Percentiles rank a stretch among this genome's conserved stretches.
These are phyloP conservation scores for Pichia paraexigua DNA, from an alignment of 805 yeast genomes.

Conservation along the genomic window DNA sequence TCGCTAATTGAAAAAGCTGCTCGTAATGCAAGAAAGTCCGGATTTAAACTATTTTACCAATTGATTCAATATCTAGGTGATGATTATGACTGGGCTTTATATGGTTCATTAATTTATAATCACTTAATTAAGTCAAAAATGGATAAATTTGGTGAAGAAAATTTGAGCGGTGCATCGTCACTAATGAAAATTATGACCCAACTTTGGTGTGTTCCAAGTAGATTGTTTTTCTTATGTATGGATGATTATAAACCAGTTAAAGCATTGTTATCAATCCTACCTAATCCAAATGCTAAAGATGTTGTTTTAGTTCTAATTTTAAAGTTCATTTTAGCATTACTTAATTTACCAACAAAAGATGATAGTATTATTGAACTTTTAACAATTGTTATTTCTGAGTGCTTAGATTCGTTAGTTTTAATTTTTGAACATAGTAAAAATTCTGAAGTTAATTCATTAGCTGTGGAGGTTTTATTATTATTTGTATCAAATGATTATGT, in stretches of 20 bases:
- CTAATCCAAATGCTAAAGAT: constrained; percentile 54
- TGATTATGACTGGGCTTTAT: constrained; percentile 46
- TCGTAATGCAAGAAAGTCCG: constrained; percentile 54
- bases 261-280: constrained; percentile 49
- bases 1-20: constrained; percentile 36
- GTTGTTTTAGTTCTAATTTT: constrained; percentile 50
- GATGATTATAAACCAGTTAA: constrained; percentile 48
- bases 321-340: constrained; percentile 43
- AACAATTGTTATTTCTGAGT: constrained; percentile 50
- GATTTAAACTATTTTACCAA: constrained; percentile 54
- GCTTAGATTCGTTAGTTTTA: constrained; percentile 43
- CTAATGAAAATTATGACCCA: constrained; percentile 55
- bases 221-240: constrained; percentile 43
- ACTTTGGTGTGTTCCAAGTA: constrained; percentile 43
- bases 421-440: constrained; percentile 36
- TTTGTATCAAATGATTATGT: constrained; percentile 53
- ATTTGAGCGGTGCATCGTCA: constrained; percentile 77
- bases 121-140: constrained; percentile 59
- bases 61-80: constrained; percentile 49
- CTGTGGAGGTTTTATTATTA: constrained; percentile 42
- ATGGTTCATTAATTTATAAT: constrained; percentile 42
- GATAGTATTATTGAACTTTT: constrained; percentile 40
- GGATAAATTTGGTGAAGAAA: constrained; percentile 60
- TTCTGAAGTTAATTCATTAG: constrained; percentile 42
- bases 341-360: constrained; percentile 32